phyloP scores from a whole-genome alignment of 139 green algal species.

The Micromonas commoda region DNA sequence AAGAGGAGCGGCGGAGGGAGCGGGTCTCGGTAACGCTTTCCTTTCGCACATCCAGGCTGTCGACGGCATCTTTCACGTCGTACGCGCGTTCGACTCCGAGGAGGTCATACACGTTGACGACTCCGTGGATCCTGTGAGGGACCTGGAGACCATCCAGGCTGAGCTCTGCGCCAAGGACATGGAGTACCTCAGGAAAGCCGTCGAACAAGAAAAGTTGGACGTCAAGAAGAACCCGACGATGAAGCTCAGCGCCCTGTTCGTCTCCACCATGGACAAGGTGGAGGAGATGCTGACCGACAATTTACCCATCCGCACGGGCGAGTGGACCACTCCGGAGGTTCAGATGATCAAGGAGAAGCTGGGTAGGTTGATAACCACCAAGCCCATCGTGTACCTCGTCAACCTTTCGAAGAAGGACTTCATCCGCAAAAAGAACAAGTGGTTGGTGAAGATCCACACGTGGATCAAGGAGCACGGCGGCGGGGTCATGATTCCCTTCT shows the following conservation, averaged over 20 bases:
- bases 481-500: slow-evolving; percentile 92
- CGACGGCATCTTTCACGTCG: slow-evolving; percentile 97
- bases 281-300: slow-evolving; percentile 19
- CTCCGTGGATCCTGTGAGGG: slow-evolving; percentile 78
- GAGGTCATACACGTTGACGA: slow-evolving; percentile 86
- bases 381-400: slow-evolving; percentile 92
- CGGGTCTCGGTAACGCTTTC: slow-evolving; percentile 96
- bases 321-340: slow-evolving; percentile 70
- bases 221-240: slow-evolving; percentile 26
- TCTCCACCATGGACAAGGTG: slow-evolving; percentile 1
- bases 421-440: slow-evolving; percentile 98
- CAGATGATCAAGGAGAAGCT: slow-evolving; percentile 73
- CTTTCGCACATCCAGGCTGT: slow-evolving; percentile 88
- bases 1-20: slow-evolving; percentile 64
- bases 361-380: slow-evolving; percentile 72
- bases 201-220: slow-evolving; percentile 48
- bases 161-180: slow-evolving; percentile 63
- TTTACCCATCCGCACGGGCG: slow-evolving; percentile 13
- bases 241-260: slow-evolving; percentile 23
- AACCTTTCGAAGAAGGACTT: slow-evolving; percentile 88
- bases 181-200: slow-evolving; percentile 52
- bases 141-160: slow-evolving; percentile 92
- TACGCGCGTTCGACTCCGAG: slow-evolving; percentile 81
- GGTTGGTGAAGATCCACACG: slow-evolving; percentile 83
- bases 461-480: slow-evolving; percentile 80